These are phyloP conservation scores for Naganishia onofrii DNA, from an alignment of 768 basidiomycete genomes.

Conservation along the genomic window DNA sequence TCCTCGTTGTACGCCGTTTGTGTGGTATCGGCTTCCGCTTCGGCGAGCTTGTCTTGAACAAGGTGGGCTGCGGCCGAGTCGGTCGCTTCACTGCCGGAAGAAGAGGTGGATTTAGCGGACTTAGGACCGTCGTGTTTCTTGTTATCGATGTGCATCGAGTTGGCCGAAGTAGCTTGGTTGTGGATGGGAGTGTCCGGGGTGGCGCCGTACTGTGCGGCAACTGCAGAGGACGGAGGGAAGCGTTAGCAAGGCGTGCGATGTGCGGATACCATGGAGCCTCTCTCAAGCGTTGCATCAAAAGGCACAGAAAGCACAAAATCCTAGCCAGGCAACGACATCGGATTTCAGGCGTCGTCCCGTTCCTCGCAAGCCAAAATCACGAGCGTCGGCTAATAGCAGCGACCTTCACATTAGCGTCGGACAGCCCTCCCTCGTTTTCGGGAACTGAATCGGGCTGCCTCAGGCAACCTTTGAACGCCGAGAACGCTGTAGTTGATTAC, in stretches of 20 bases:
- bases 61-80: constrained; percentile 21
- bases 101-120: constrained; percentile 4
- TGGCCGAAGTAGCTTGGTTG: constrained; percentile 26
- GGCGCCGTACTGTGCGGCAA: constrained; percentile 25
- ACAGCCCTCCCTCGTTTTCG: too few relatives aligned
- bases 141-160: constrained; percentile 28
- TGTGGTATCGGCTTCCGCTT: constrained; percentile 23
- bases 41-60: constrained; percentile 37
- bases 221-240: constrained; percentile 2
- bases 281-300: too few relatives aligned
- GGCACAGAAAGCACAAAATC: too few relatives aligned
- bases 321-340: too few relatives aligned
- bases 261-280: too few relatives aligned
- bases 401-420: too few relatives aligned
- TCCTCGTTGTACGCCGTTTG: constrained; percentile 82
- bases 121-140: constrained; percentile 7
- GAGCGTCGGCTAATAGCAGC: too few relatives aligned
- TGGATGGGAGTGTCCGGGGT: constrained; percentile 30
- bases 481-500: too few relatives aligned
- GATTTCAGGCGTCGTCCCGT: too few relatives aligned
- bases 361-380: too few relatives aligned
- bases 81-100: background rate
- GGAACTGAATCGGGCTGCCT: background rate
- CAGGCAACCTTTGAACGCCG: background rate
- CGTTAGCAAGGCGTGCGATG: background rate